These are phyloP conservation scores for Prototheca wickerhamii DNA, from an alignment of 163 green algal genomes.

Conservation along the genomic window DNA sequence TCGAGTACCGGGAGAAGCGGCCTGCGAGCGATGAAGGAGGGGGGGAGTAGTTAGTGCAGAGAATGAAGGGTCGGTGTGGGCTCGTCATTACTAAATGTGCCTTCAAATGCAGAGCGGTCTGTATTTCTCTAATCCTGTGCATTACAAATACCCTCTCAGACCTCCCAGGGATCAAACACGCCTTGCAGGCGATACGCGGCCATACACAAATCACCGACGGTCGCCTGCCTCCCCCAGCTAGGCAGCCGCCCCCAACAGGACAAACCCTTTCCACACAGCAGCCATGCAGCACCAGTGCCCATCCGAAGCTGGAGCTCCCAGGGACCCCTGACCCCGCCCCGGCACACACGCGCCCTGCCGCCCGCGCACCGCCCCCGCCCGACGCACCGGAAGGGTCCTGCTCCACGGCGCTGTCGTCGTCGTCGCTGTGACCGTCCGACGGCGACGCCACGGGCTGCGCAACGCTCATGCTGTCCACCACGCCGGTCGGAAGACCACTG, in stretches of 20 bases:
- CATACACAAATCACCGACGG: too few relatives aligned
- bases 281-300: too few relatives aligned
- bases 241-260: too few relatives aligned
- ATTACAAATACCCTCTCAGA: too few relatives aligned
- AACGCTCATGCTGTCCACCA: not conserved
- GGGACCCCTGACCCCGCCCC: too few relatives aligned
- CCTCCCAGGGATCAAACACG: too few relatives aligned
- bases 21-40: constrained; percentile 14
- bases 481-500: not conserved
- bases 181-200: too few relatives aligned
- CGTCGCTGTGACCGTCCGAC: constrained; percentile 11
- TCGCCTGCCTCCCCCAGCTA: too few relatives aligned
- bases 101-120: not conserved
- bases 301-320: too few relatives aligned
- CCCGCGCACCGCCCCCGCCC: not conserved
- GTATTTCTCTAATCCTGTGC: too few relatives aligned
- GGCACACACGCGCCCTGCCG: not conserved
- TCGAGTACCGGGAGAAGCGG: constrained; percentile 64
- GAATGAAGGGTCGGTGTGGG: not conserved
- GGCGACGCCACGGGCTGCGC: not conserved
- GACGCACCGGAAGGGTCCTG: constrained; percentile 24
- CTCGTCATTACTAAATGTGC: not conserved
- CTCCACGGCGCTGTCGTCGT: constrained; percentile 28
- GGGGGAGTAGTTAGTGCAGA: not conserved
- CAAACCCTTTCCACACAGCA: too few relatives aligned